Base-by-base conservation (phyloP, 495 filamentous ascomycete genomes). In the Schizothecium vesticola region DNA sequence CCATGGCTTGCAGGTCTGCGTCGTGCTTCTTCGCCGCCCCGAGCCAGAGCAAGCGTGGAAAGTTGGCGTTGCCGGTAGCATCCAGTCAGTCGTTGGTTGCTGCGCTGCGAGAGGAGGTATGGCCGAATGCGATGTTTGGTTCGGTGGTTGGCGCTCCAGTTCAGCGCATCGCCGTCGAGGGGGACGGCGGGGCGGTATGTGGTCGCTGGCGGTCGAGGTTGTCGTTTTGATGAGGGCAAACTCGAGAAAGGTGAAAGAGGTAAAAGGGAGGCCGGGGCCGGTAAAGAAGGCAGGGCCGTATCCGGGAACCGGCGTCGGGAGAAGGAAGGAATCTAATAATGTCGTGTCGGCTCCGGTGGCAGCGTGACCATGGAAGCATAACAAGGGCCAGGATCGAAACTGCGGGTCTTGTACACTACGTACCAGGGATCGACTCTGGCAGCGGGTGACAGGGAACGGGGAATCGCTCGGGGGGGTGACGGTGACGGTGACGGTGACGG, bases 1-100 rank as follows among this genome's bases (percentile, higher is more conserved):
- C 65, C 65, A 66, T 66, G 28, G 43, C 43, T 51, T 51, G 43
- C 43, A 51, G 43, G 43, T n/a, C 43, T 51, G 43, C 43, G 43
- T 51, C 43, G 43, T 51, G 43, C 43, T 51, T 51, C 16, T 51
- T n/a, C 19, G 43, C 43, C 8, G 43, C 43, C 43, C 43, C 43
- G 19, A 8, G 19, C 43, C 43, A 19, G 43, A 51, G 43, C 43
- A n/a, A 51, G 43, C 16, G 16, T 51, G 43, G 43, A n/a, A 13
- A 43, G 13, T 6, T 16, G 33, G 33, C 33, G 33, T 43, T 6
- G 13, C 33, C 3, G 13, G 12, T 43, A 5, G 43, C 43, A 51
- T 51, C 43, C 43, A 51, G 43, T 51, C 13, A 43, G 13, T 19
- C 33, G 33, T 51, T n/a, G 13, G 36, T 5, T 7, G 36, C 4